Percentiles rank a stretch among this genome's conserved stretches.
Conservation (phyloP, 148 eudicot species). For the Rhododendron vialii region DNA sequence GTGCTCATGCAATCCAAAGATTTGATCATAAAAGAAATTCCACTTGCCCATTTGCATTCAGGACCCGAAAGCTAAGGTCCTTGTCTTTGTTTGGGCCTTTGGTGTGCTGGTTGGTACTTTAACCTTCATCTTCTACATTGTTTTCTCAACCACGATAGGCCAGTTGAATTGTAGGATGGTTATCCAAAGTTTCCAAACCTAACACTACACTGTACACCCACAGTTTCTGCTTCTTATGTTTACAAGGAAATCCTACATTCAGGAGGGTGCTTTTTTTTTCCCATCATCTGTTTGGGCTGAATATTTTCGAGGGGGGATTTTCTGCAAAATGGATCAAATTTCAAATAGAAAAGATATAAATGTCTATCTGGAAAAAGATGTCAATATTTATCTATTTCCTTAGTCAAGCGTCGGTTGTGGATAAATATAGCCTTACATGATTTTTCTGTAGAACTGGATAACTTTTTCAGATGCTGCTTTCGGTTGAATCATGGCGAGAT, state of each 20-base stretch:
- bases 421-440: background rate
- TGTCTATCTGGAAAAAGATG: background rate
- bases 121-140: background rate
- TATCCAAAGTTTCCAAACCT: background rate
- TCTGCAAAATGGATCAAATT: background rate
- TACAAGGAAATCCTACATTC: background rate
- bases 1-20: background rate
- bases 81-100: background rate
- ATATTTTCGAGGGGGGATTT: background rate
- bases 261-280: background rate
- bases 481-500: background rate
- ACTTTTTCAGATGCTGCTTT: background rate
- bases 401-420: background rate
- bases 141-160: background rate
- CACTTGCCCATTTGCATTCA: background rate
- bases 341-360: background rate
- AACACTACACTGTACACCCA: background rate
- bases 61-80: background rate
- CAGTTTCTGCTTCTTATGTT: background rate
- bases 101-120: background rate
- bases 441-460: background rate
- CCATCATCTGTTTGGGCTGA: background rate
- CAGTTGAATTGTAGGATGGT: background rate
- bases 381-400: background rate
- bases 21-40: background rate